Percentiles rank a stretch among this genome's conserved stretches.
Conservation (phyloP, 257 asterid species). For the Plantago major region DNA sequence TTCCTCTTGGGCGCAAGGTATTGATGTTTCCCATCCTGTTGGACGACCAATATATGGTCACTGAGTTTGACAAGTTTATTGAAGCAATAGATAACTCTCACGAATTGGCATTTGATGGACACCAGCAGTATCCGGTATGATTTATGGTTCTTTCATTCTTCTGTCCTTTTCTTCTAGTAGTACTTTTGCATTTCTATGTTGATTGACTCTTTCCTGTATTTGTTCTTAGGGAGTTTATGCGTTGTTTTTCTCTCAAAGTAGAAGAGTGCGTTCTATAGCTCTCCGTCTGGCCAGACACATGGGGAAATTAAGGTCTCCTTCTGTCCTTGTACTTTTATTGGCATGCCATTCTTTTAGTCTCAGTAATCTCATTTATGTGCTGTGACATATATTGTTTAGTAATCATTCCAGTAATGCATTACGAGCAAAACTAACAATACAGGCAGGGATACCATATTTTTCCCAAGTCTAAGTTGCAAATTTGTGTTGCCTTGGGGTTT, state of each 20-base stretch:
- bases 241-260: constrained; percentile 72
- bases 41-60: constrained; percentile 70
- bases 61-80: constrained; percentile 72
- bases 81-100: constrained; percentile 86
- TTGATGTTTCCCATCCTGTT: constrained; percentile 81
- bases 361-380: no score
- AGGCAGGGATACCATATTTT: constrained; percentile 5
- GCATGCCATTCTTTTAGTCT: not conserved
- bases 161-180: constrained; percentile 6
- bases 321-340: constrained; percentile 5
- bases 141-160: constrained; percentile 17
- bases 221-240: constrained; percentile 79
- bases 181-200: constrained; percentile 14
- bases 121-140: constrained; percentile 87
- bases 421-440: constrained; percentile 5
- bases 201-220: constrained; percentile 18
- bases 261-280: constrained; percentile 89
- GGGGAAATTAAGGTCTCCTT: constrained; percentile 79
- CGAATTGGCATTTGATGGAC: constrained; percentile 81
- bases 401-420: not conserved
- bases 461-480: not conserved
- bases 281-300: constrained; percentile 84
- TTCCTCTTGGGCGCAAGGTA: constrained; percentile 42
- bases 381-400: no score
- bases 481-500: not conserved